A percentile compares a stretch with the other conserved stretches of the same genome.
Evolutionary conservation across 2,329 filamentous ascomycete genomes (phyloP).

Genomic region (Kalmusia sp.): DNA sequence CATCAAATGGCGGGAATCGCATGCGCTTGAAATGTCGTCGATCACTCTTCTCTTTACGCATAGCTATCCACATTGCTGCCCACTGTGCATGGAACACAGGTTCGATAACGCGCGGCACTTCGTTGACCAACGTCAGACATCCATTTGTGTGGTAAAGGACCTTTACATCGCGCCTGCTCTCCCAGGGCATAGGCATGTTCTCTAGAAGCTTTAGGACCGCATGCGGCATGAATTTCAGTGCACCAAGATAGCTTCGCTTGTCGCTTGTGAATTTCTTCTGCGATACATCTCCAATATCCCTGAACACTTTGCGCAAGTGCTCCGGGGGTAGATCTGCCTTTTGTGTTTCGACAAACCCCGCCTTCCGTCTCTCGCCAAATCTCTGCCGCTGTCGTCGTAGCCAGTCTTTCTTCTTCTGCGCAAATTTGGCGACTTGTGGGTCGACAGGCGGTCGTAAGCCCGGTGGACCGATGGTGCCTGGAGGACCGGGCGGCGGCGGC

Average conservation of each 20-base stretch:
- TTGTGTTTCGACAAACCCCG: slow-evolving; percentile 95
- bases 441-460: slow-evolving; percentile 78
- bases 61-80: slow-evolving; percentile 99
- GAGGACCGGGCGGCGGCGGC: slow-evolving; percentile 63
- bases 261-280: slow-evolving; percentile 99
- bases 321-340: slow-evolving; percentile 99
- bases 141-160: slow-evolving; percentile 98
- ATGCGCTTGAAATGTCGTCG: slow-evolving; percentile 96
- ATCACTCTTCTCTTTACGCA: slow-evolving; percentile 98
- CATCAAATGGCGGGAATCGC: slow-evolving; percentile 98
- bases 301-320: slow-evolving; percentile 97
- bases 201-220: slow-evolving; percentile 95
- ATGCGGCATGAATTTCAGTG: slow-evolving; percentile 99
- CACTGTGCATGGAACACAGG: slow-evolving; percentile 98
- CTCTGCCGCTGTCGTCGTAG: slow-evolving; percentile 86
- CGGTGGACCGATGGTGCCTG: slow-evolving; percentile 62
- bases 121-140: slow-evolving; percentile 95
- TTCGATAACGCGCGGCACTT: slow-evolving; percentile 94
- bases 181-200: slow-evolving; percentile 99
- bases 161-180: slow-evolving; percentile 94
- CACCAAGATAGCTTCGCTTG: slow-evolving; percentile 96
- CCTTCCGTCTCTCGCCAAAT: slow-evolving; percentile 96
- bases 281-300: slow-evolving; percentile 97
- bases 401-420: slow-evolving; percentile 99
- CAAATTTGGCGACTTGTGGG: slow-evolving; percentile 89